Evolutionary conservation across 2,329 filamentous ascomycete genomes (phyloP).

Genomic region (Pseudopithomyces chartarum): DNA sequence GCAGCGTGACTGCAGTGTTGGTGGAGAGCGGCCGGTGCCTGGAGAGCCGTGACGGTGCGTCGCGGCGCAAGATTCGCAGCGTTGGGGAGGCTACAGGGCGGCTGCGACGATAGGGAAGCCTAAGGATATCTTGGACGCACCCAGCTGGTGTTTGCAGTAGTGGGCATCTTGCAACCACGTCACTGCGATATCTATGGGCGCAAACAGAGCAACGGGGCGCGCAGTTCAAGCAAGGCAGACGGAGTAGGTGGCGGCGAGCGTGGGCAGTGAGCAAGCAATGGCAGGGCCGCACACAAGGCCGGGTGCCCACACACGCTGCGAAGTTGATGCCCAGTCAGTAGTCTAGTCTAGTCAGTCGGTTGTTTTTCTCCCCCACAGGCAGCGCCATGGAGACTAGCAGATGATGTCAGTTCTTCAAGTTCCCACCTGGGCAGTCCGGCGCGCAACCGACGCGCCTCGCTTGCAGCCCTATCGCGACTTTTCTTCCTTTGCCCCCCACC

Average conservation of each 20-base stretch:
- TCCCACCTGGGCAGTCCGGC: conserved; percentile 4
- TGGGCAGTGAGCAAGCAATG: not conserved
- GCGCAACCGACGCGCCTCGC: conserved; percentile 1
- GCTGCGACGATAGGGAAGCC: not conserved
- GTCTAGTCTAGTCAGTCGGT: not conserved
- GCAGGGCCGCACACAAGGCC: too few relatives aligned
- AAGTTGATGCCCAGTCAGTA: not conserved
- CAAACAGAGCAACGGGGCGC: not conserved
- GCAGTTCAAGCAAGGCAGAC: too few relatives aligned
- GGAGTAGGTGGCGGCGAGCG: not conserved
- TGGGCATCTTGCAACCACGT: conserved; percentile 8
- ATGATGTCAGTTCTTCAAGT: conserved; percentile 14
- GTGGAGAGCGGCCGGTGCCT: conserved; percentile 34
- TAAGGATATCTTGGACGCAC: conserved; percentile 14
- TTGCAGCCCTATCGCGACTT: conserved; percentile 1
- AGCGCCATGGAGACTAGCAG: not conserved
- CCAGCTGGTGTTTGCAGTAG: conserved; percentile 4
- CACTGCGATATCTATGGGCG: not conserved
- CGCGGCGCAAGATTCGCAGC: too few relatives aligned
- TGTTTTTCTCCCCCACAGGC: too few relatives aligned
- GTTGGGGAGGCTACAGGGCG: conserved; percentile 27
- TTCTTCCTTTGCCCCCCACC: not conserved
- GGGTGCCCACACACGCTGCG: too few relatives aligned
- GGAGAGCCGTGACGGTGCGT: conserved; percentile 29
- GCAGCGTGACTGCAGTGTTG: conserved; percentile 39